phyloP scores from a whole-genome alignment of 1,284 basidiomycete genomes.

The Flammula alnicola region DNA sequence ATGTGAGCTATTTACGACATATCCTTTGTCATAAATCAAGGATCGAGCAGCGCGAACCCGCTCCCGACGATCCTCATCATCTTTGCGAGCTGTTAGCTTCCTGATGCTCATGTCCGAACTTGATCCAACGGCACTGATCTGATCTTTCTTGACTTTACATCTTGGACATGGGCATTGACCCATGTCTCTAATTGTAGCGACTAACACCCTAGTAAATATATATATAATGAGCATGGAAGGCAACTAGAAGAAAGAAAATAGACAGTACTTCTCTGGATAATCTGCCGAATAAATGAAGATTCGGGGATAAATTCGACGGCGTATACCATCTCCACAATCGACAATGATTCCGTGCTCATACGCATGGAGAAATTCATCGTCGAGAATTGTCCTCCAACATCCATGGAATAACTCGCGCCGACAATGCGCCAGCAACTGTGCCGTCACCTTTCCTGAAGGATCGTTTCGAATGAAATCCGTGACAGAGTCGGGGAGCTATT shows the following conservation, averaged over 20 bases:
- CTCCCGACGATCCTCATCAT: no score
- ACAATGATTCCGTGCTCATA: constrained; percentile 36
- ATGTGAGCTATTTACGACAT: constrained; percentile 3
- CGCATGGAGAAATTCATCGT: constrained; percentile 30
- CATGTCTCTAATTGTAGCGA: constrained; percentile 33
- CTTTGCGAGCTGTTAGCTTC: constrained; percentile 3
- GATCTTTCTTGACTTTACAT: constrained; percentile 21
- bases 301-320: constrained; percentile 31
- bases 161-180: constrained; percentile 33
- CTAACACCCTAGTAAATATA: constrained; percentile 30
- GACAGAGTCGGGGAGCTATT: no score
- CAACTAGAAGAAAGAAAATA: constrained; percentile 6
- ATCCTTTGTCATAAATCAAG: constrained; percentile 12
- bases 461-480: no score
- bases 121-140: constrained; percentile 24
- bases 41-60: no score
- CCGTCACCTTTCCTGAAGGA: no score
- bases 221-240: not conserved
- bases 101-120: constrained; percentile 19
- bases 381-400: constrained; percentile 28
- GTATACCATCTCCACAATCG: constrained; percentile 33
- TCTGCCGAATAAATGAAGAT: constrained; percentile 41
- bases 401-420: constrained; percentile 36
- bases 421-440: constrained; percentile 31
- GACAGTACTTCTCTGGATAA: constrained; percentile 42